Evolutionary conservation across 805 yeast species (phyloP).

Genomic region (Saturnispora gosingensis): DNA sequence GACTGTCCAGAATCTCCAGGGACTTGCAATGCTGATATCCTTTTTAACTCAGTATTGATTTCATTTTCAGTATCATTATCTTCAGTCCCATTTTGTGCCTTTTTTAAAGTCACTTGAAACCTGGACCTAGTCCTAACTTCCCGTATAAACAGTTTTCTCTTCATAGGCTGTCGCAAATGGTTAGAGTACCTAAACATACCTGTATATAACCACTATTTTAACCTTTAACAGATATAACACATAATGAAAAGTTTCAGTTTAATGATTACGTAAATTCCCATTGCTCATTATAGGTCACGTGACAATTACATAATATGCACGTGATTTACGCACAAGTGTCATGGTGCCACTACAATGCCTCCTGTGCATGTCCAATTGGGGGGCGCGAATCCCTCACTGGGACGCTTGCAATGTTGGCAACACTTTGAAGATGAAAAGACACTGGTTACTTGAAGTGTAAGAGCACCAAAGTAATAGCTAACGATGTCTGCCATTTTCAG

Average conservation of each 20-base stretch:
- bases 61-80: background rate
- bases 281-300: background rate
- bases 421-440: background rate
- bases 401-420: background rate
- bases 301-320: background rate
- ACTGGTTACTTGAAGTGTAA: too few species aligned
- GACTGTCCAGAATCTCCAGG: background rate
- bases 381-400: constrained; percentile 1
- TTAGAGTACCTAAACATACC: background rate
- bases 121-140: constrained; percentile 5
- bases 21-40: background rate
- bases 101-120: constrained; percentile 1
- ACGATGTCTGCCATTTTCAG: constrained; percentile 76
- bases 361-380: constrained; percentile 5
- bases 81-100: background rate
- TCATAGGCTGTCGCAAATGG: background rate
- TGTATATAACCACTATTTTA: background rate
- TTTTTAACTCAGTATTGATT: background rate
- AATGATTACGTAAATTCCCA: background rate
- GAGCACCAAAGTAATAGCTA: background rate
- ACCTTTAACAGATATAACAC: background rate
- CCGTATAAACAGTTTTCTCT: background rate
- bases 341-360: background rate
- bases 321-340: background rate
- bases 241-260: background rate